A percentile compares a stretch with the other conserved stretches of the same genome.
Conservation (phyloP, 2,329 filamentous ascomycete genomes). For the Apiospora marii region DNA sequence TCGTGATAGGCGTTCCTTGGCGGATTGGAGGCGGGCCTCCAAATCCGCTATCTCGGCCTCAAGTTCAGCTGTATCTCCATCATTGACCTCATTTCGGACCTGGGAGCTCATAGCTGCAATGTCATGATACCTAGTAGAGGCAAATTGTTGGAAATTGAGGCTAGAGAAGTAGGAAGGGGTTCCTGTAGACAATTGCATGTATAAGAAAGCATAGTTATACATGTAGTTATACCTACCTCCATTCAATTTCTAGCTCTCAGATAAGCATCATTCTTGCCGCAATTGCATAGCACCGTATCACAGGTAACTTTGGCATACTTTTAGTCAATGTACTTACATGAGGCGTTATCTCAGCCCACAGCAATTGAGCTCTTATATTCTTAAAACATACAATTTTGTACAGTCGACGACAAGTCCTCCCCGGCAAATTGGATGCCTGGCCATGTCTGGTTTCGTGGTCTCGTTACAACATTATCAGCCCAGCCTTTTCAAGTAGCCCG, state of each 20-base stretch:
- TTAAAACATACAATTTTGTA: not conserved
- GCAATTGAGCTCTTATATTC: not conserved
- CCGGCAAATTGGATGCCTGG: not conserved
- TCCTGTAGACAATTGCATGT: not conserved
- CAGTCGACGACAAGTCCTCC: not conserved
- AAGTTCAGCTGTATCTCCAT: constrained; percentile 38
- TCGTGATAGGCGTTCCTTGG: constrained; percentile 42
- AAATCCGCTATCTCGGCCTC: constrained; percentile 66
- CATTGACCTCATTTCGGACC: not conserved
- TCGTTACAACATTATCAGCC: constrained; percentile 17
- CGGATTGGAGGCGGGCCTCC: constrained; percentile 58
- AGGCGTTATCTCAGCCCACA: not conserved
- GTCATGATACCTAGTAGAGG: constrained; percentile 4
- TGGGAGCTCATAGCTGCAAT: not conserved
- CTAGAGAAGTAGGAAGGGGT: not conserved
- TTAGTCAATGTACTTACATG: constrained; percentile 17
- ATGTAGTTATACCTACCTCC: not conserved
- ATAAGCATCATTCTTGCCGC: not conserved
- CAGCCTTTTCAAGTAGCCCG: not conserved
- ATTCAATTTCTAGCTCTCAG: constrained; percentile 7
- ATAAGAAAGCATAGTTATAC: not conserved
- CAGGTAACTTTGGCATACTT: constrained; percentile 10
- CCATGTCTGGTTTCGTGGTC: constrained; percentile 31
- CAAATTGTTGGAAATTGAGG: not conserved
- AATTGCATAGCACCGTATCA: constrained; percentile 14